Evolutionary conservation across 257 asterid species (phyloP), one percentile per base, ranked within the genome.

Genomic region (Solanum raphanifolium): DNA sequence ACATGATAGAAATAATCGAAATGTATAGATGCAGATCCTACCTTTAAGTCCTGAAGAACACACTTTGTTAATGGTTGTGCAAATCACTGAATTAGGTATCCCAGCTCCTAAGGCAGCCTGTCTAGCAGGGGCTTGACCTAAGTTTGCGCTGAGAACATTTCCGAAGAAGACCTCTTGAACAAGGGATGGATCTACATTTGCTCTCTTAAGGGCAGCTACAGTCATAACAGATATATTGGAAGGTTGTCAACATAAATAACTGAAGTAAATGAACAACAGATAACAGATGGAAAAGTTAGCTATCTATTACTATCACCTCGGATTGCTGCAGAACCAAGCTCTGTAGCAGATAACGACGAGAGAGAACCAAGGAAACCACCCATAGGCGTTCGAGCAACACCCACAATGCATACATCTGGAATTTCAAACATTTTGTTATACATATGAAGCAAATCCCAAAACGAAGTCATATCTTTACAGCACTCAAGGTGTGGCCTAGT

Each of bases 41-140:
- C 99, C 99, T 94, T 97, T 97, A 98, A 97, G 93, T 88, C 99
- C 99, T 5, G 99, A 93, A 15, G 99, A 91, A 88, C 99, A 97
- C 15, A 97, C 99, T 95, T 97, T 97, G 90, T 97, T 95, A 88
- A 97, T 89, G 86, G 98, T 93, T 35, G 98, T 97, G 94, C 99
- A 97, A 92, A 93, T 86, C n/a, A 94, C 99, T 6, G 98, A 92
- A 86, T 93, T 81, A 25, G 98, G 99, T 87, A 97, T 85, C 29
- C 98, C 98, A 16, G 98, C 99, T 89, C 98, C 98, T 83, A 97
- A 90, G 72, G 98, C 98, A 88, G 98, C 98, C 90, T 97, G 99
- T 90, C 98, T 93, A n/a, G 99, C 99, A 21, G 99, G 99, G 89
- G 99, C 99, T 93, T 95, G 99, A 88, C 99, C 99, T 93, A 97